A percentile compares a stretch with the other conserved stretches of the same genome.
Conservation (phyloP, 768 basidiomycete species). For the Hypholoma fasciculare region DNA sequence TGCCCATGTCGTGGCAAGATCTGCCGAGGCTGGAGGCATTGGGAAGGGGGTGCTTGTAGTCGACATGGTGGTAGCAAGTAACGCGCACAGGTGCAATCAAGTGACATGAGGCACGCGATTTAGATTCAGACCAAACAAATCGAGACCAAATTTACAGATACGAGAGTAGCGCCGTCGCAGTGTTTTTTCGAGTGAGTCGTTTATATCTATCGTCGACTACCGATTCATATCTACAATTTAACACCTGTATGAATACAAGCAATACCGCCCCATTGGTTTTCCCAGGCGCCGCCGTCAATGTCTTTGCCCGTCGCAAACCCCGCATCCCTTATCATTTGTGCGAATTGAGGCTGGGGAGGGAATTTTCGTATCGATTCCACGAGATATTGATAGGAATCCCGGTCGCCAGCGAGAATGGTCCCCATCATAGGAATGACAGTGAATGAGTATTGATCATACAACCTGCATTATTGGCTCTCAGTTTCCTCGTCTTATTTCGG, state of each 20-base stretch:
- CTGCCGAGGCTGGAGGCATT: slow-evolving; percentile 70
- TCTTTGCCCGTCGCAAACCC: slow-evolving; percentile 78
- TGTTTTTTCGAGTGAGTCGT: neutral
- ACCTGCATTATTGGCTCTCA: slow-evolving; percentile 40
- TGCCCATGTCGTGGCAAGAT: slow-evolving; percentile 83
- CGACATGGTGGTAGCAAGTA: slow-evolving; percentile 32
- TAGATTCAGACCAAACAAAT: slow-evolving; percentile 22
- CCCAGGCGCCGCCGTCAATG: slow-evolving; percentile 82
- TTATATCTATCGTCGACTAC: neutral
- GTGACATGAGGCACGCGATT: slow-evolving; percentile 1
- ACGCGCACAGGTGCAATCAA: neutral
- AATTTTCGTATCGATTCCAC: slow-evolving; percentile 97
- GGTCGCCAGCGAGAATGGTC: slow-evolving; percentile 94
- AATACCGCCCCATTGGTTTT: slow-evolving; percentile 84
- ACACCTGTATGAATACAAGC: slow-evolving; percentile 85
- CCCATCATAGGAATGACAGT: slow-evolving; percentile 92
- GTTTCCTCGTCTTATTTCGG: neutral
- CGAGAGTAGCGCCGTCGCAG: neutral
- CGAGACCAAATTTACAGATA: slow-evolving; percentile 14
- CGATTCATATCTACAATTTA: slow-evolving; percentile 51
- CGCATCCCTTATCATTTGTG: slow-evolving; percentile 83
- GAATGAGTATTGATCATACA: slow-evolving; percentile 97
- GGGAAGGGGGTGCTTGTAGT: slow-evolving; percentile 34
- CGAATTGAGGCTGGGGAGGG: slow-evolving; percentile 85
- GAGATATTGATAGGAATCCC: slow-evolving; percentile 95